Conservation (phyloP, 805 yeast species). For the Wilhelminamyces savonicus region DNA sequence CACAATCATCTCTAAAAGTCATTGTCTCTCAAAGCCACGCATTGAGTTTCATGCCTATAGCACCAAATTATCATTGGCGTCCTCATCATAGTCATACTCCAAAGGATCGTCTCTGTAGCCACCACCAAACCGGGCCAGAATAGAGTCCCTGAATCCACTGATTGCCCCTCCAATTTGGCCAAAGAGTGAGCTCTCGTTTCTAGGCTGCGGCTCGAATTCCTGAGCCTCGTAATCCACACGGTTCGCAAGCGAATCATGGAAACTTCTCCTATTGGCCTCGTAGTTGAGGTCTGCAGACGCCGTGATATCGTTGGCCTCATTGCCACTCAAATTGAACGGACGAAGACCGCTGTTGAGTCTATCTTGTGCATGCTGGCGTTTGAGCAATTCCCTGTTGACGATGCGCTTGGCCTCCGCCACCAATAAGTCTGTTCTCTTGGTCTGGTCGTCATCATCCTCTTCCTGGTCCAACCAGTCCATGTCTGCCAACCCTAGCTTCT, state of each 20-base stretch:
- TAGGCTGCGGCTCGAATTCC: too few relatives aligned
- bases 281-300: conserved; percentile 22
- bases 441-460: conserved; percentile 8
- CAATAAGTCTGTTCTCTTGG: conserved; percentile 27
- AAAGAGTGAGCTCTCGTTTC: too few relatives aligned
- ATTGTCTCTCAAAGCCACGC: too few relatives aligned
- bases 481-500: conserved; percentile 30
- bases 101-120: conserved; percentile 21
- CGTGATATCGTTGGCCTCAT: too few relatives aligned
- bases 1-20: too few relatives aligned
- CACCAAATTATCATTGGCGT: conserved; percentile 27
- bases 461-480: conserved; percentile 34
- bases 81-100: conserved; percentile 29
- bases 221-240: conserved; percentile 11
- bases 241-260: conserved; percentile 16
- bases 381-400: conserved; percentile 25
- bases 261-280: conserved; percentile 18
- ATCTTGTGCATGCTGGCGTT: conserved; percentile 13
- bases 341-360: conserved; percentile 12
- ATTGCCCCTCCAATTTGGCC: conserved; percentile 18
- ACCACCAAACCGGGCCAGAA: conserved; percentile 9
- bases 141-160: conserved; percentile 13
- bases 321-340: conserved; percentile 22
- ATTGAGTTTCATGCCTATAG: too few relatives aligned
- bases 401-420: conserved; percentile 40